Conservation (phyloP, 2,329 filamentous ascomycete species). For the Scedosporium apiospermum region DNA sequence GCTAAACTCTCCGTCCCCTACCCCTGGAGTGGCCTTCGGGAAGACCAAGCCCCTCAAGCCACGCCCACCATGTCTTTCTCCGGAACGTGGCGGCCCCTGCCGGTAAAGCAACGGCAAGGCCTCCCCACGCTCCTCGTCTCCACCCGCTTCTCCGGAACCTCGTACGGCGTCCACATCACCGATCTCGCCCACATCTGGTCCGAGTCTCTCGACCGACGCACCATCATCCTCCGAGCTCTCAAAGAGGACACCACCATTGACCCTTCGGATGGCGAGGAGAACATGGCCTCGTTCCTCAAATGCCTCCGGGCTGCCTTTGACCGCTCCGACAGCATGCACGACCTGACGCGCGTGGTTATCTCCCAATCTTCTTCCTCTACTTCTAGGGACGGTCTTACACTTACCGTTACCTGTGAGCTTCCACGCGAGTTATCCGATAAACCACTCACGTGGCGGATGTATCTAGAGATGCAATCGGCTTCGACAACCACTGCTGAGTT, state of each 20-base stretch:
- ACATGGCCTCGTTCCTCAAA: conserved; percentile 57
- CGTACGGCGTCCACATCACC: conserved; percentile 59
- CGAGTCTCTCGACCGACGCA: conserved; percentile 52
- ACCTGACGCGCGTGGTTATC: conserved; percentile 35
- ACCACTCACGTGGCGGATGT: conserved; percentile 56
- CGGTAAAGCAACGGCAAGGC: conserved; percentile 26
- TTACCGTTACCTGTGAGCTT: conserved; percentile 51
- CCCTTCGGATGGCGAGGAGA: conserved; percentile 56
- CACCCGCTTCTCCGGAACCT: conserved; percentile 38
- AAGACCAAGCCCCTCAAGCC: not conserved
- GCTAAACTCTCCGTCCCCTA: too few species aligned
- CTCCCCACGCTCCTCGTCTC: conserved; percentile 57
- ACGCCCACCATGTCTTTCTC: conserved; percentile 18
- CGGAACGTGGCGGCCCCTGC: conserved; percentile 39
- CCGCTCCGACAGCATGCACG: conserved; percentile 32
- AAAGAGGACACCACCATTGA: conserved; percentile 62
- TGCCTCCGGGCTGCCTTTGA: conserved; percentile 48
- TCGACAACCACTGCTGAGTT: conserved; percentile 36
- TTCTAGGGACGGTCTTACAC: conserved; percentile 30
- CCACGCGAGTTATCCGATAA: conserved; percentile 42
- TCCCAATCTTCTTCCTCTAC: conserved; percentile 15
- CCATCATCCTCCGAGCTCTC: conserved; percentile 53
- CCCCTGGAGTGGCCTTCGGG: too few species aligned
- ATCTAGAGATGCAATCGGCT: conserved; percentile 36
- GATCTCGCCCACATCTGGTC: conserved; percentile 68